Evolutionary conservation across 2,329 filamentous ascomycete species (phyloP), one percentile per base, ranked within the genome.

Genomic region (Pseudogymnoascus sp.): DNA sequence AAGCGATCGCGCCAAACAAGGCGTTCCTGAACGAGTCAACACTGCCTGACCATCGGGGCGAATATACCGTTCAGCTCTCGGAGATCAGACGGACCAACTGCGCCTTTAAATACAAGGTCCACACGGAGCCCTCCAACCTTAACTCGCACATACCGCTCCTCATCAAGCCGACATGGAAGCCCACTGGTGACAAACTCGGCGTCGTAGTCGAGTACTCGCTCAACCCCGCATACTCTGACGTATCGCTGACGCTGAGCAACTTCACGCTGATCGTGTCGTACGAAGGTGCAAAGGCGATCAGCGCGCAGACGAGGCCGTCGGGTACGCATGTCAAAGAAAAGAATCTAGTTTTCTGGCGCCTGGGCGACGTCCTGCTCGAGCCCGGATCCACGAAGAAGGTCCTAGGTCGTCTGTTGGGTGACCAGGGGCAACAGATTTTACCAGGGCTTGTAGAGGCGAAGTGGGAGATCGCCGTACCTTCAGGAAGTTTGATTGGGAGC

Each of bases 1-100:
- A 97, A 70, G 92, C 91, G 70, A 92, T 99, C 62, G 92, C 92
- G 0, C 92, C 92, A 1, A 99, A 99, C 73, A 91, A 91, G 45
- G 90, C 92, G 63, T 96, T 97, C 75, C 86, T 97, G 60, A 85
- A 87, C 33, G 88, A 91, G 67, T 79, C 83, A 4, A 75, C 78
- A 0, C 25, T 12, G n/a, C 71, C 80, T 1, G 84, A 88, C 8
- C 86, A 83, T 63, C 82, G 88, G 3, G 92, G 95, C 63, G 88
- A 93, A 71, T 99, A 95, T 75, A 84, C 79, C 0, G 78, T 99
- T 33, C 84, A 92, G 65, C 77, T 94, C 5, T 80, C 85, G 12
- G 85, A 87, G 71, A 83, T 97, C 66, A 77, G 80, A 65, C 85
- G 87, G 69, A 87, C 90, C 1, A 83, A 88, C 0, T 86, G 93